Evolutionary conservation across 495 filamentous ascomycete genomes (phyloP), one percentile per base, ranked within the genome.

Genomic region (Aspergillus sclerotioniger): DNA sequence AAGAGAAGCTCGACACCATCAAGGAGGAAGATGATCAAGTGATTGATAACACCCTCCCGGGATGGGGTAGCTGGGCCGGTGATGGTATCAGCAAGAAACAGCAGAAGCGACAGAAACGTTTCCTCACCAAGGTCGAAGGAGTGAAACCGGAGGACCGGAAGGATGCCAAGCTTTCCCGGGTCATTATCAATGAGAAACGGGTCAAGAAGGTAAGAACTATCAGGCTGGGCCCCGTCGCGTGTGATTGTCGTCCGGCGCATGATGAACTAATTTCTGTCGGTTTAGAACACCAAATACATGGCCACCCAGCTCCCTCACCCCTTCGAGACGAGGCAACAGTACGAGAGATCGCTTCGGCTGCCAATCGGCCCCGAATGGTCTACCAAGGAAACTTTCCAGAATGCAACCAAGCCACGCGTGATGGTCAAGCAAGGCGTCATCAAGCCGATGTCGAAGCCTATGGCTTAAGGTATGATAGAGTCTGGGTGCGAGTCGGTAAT

Each of bases 351-450:
- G 58, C 75, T 98, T 28, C 82, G 93, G 29, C 65, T 96, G 54
- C 94, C 95, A 12, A 83, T 96, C 29, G 95, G 95, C 8, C 91
- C 90, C 1, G 95, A 98, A 74, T 97, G 92, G 91, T 82, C 83
- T 61, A 96, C 94, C 13, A 98, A 97, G 81, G 84, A 90, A 71
- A 91, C 88, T 15, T 93, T 95, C 78, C 92, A 97, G 75, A 82
- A 85, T 54, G 77, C 83, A 37, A 97, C 92, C 63, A 96, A 93
- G 83, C 95, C 94, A 41, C 85, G 92, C 65, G 81, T 98, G 51
- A 81, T 97, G 72, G 73, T 98, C 73, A 97, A 96, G 79, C 90
- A 90, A 75, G 94, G 94, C 29, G 80, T 98, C 60, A 92, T 97
- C 72, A 83, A 84, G 71, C 88, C 94, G 33, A 91, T 98, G 83